Evolutionary conservation across 2,329 filamentous ascomycete genomes (phyloP), one percentile per base, ranked within the genome.

Genomic region (Colletotrichum incanum): DNA sequence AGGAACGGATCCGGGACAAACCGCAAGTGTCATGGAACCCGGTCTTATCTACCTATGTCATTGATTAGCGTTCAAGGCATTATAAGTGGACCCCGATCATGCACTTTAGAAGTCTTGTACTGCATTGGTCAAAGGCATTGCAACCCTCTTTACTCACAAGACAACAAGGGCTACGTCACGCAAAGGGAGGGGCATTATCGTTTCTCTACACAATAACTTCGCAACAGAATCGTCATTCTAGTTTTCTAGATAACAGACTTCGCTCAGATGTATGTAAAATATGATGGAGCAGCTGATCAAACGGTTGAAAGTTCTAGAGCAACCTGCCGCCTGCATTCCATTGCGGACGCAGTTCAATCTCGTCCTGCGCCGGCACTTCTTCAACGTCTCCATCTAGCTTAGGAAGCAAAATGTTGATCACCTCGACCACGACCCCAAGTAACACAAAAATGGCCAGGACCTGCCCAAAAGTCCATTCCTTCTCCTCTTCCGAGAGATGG

Each of bases 381-480:
- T 16, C 31, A 55, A 37, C 18, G 20, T 37, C 31, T 11, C 31
- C 20, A 14, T 37, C 31, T 6, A 37, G 20, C 20, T 37, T 55
- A n/a, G 31, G 52, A 14, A 55, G 52, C 20, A 55, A 5, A n/a
- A 34, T 55, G 6, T 37, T 55, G 5, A 55, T 34, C 31, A 37
- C 52, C 11, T 55, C 31, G 18, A 55, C 52, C 20, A 55, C 18
- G 12, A 55, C 11, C 31, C 52, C 31, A 37, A 55, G 52, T 2
- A 34, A 7, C 5, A 55, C 28, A 37, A 39, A 55, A n/a, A 55
- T 14, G 52, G 52, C 34, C 31, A 55, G 20, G 20, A 23, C 31
- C 52, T 55, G 52, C 20, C 52, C 52, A 55, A 55, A 23, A 23
- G 31, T 37, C 52, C 52, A 37, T 23, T 55, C 52, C 5, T 39